Conservation (phyloP, 2,329 filamentous ascomycete genomes). For the Pseudogymnoascus sp. region DNA sequence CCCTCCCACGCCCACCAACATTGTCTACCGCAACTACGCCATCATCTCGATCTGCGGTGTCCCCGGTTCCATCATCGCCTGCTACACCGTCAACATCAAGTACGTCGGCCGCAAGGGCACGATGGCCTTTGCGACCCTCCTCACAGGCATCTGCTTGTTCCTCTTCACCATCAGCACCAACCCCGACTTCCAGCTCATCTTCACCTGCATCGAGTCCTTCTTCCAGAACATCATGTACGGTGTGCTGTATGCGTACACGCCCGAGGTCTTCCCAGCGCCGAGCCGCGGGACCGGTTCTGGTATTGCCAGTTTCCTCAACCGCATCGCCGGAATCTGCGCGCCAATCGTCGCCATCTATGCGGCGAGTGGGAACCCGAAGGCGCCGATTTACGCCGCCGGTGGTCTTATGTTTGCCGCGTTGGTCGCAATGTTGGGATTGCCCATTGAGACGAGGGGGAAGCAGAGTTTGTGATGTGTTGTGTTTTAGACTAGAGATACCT, state of each 20-base stretch:
- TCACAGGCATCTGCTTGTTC: slow-evolving; percentile 63
- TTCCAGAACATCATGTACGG: slow-evolving; percentile 72
- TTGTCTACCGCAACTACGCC: slow-evolving; percentile 70
- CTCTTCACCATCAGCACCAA: slow-evolving; percentile 48
- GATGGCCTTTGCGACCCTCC: slow-evolving; percentile 56
- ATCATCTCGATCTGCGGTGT: slow-evolving; percentile 71
- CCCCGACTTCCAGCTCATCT: slow-evolving; percentile 50
- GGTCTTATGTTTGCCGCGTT: slow-evolving; percentile 50
- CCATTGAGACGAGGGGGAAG: slow-evolving; percentile 53
- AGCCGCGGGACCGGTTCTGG: slow-evolving; percentile 64
- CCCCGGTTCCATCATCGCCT: slow-evolving; percentile 66
- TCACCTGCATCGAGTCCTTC: slow-evolving; percentile 61
- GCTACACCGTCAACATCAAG: slow-evolving; percentile 58
- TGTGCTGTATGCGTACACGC: slow-evolving; percentile 67
- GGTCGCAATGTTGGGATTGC: slow-evolving; percentile 49
- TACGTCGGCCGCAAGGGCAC: slow-evolving; percentile 64
- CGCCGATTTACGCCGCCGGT: slow-evolving; percentile 49
- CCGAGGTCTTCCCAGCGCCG: slow-evolving; percentile 66
- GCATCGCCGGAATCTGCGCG: slow-evolving; percentile 57
- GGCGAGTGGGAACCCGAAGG: slow-evolving; percentile 36
- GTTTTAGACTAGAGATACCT: neutral
- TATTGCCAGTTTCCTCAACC: slow-evolving; percentile 62
- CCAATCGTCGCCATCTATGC: slow-evolving; percentile 55
- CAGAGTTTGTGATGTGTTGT: slow-evolving; percentile 39
- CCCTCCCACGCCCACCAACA: slow-evolving; percentile 31